Evolutionary conservation across 2,329 filamentous ascomycete species (phyloP), one percentile per base, ranked within the genome.

Genomic region (Pyrenophora seminiperda): DNA sequence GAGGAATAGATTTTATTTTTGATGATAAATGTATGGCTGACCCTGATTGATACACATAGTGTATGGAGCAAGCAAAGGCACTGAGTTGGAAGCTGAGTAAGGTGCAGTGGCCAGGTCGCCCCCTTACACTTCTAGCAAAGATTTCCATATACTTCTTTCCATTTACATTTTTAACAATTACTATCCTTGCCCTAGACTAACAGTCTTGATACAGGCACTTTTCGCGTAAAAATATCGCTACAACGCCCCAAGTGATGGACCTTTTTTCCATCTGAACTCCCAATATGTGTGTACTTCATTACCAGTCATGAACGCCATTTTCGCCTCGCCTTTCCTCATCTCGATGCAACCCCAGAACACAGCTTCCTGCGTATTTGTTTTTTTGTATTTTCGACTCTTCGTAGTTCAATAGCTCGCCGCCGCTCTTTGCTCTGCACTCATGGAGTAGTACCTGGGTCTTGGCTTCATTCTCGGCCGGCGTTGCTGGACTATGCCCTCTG

Each of bases 391-490:
- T 27, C 7, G 24, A 13, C 9, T 27, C 27, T 7, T 9, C 7
- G 18, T 40, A 13, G 20, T 10, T 43, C 32, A 49, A 27, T 29
- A 39, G 19, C 38, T 45, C 30, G 42, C 46, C 30, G 42, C 51
- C 10, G 19, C 19, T 33, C 36, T 41, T 31, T 41, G n/a, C n/a
- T 45, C 34, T n/a, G 24, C 13, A 3, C 24, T 47, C 38, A 47
- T 36, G 11, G 55, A 40, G 30, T 61, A 61, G 15, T 61, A 61
- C 37, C 58, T 43, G 1, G 48, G 41, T 32, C 55, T 45, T 3
- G 53, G 50, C 7, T 38, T 32, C 24, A 37, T 14, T 27, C 49
- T 39, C 14, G 41, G 24, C 14, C 38, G 24, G 15, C 27, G 39
- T 45, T 39, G 37, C 24, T 47, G 47, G 40, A 41, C 44, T 37